Base-by-base conservation (phyloP, 345 rosid species). In the Euphorbia tirucalli region DNA sequence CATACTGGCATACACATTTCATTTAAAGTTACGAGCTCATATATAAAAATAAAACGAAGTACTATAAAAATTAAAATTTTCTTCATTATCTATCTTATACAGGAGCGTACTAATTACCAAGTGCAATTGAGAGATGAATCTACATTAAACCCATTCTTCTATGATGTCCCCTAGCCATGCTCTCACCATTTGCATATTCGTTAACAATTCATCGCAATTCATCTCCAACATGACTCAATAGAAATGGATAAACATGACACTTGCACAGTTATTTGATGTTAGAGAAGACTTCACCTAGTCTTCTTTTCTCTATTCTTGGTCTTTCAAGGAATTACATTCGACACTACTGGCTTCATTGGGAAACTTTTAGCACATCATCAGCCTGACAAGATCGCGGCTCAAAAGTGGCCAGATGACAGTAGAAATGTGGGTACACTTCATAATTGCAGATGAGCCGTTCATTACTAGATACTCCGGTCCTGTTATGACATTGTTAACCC, bases 401-500 rank as follows among this genome's bases (percentile, higher is more conserved):
- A 14, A 15, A 49, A 14, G n/a, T 11, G n/a, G n/a, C 19, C 54
- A 14, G 21, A 49, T 15, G 54, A 49, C 31, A 55, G 1, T 56
- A 56, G 11, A 56, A 56, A 11, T 56, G 28, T 21, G 15, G 11
- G 15, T 56, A 22, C 59, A 4, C 16, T 3, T 5, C 31, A 25
- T 57, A 7, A 60, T 5, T 50, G 68, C 30, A 25, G 41, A 9
- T 28, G 22, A 64, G 59, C 30, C 16, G 37, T 54, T 66, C 43
- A 71, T 68, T 55, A 5, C 63, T 62, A 18, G 48, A 65, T n/a
- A 54, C 44, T 43, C 32, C 60, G 21, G 43, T 44, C 7, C 27
- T n/a, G 8, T 11, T 25, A 57, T 50, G 43, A 74, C 65, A 54
- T 13, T 35, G 48, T 11, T 2, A 61, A 28, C 31, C 59, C 58